Base-by-base conservation (phyloP, 2,329 filamentous ascomycete species). In the Hypoxylon sp. region DNA sequence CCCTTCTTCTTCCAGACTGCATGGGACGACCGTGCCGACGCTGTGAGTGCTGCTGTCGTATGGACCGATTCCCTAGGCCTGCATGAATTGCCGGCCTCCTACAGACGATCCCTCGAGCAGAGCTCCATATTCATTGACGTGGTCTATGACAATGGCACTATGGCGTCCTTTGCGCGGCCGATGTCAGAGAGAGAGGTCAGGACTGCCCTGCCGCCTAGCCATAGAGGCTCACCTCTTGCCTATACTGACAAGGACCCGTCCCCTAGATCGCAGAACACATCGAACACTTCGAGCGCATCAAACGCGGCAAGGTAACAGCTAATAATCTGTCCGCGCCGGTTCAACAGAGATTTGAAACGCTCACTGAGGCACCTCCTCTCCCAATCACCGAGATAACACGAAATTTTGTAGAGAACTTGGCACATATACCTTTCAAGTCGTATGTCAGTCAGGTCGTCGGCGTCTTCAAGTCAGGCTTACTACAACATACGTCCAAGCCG, bases 321-420 rank as follows among this genome's bases (percentile, higher is more conserved):
- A 29, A 10, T 29, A 29, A 29, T 11, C 5, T 29, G 27, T 29
- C 27, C 13, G 27, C 43, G 6, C 35, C 37, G 6, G 37, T 31
- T 20, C 33, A 49, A 31, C 47, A 49, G 18, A 38, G 15, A 24
- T 49, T 49, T 17, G 47, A 49, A 10, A 29, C 24, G 8, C 47
- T 49, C 23, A 17, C 23, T 21, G 13, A 37, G n/a, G 33, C 47
- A 18, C 33, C 47, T n/a, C 47, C 47, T 29, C 47, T 49, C n/a
- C 35, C 47, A 18, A 49, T 49, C 23, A 40, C 27, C 13, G 35
- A 38, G 4, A 49, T 49, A n/a, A 37, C 47, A 29, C 47, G 47
- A 3, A 29, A 4, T n/a, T 49, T 49, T 17, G 26, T 49, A 11
- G 47, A 49, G 9, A 24, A 20, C 7, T 24, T 49, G 23, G 47